A percentile compares a stretch with the other conserved stretches of the same genome.
phyloP scores from a whole-genome alignment of 139 green algal genomes.

The Chlamydomonas sp. region DNA sequence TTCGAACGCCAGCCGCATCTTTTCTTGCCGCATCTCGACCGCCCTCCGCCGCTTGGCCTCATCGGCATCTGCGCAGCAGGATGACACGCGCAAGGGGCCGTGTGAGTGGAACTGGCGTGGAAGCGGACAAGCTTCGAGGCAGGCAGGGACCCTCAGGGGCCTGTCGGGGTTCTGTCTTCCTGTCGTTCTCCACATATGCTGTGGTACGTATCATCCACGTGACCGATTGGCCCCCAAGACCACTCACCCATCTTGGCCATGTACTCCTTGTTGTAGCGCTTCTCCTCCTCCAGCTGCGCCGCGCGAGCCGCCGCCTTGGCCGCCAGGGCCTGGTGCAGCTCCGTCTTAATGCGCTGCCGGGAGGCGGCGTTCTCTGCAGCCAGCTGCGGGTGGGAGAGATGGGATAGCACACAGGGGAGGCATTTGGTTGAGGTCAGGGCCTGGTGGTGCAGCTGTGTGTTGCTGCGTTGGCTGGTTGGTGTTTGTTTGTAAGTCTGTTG shows the following conservation, averaged over 20 bases:
- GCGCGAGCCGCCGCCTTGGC: conserved; percentile 21
- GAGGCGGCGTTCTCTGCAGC: not conserved
- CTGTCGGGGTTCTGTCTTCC: no score
- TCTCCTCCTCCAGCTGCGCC: conserved; percentile 29
- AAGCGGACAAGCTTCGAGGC: no score
- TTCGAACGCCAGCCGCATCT: conserved; percentile 21
- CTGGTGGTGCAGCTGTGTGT: no score
- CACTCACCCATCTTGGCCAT: conserved; percentile 27
- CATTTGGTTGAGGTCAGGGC: no score
- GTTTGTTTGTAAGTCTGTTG: no score
- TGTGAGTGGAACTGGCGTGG: no score
- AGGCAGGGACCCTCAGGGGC: no score
- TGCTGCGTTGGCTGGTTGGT: no score
- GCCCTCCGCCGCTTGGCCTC: conserved; percentile 7
- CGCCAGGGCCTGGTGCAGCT: not conserved
- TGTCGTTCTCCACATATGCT: no score
- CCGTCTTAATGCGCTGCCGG: not conserved
- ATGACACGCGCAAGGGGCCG: not conserved
- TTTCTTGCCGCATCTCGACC: conserved; percentile 18
- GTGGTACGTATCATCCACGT: no score
- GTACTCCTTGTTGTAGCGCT: conserved; percentile 29
- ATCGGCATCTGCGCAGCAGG: not conserved
- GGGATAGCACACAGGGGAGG: not conserved
- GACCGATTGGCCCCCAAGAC: no score
- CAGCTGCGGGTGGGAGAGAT: not conserved